Base-by-base conservation (phyloP, 345 rosid genomes). In the Turritis glabra region DNA sequence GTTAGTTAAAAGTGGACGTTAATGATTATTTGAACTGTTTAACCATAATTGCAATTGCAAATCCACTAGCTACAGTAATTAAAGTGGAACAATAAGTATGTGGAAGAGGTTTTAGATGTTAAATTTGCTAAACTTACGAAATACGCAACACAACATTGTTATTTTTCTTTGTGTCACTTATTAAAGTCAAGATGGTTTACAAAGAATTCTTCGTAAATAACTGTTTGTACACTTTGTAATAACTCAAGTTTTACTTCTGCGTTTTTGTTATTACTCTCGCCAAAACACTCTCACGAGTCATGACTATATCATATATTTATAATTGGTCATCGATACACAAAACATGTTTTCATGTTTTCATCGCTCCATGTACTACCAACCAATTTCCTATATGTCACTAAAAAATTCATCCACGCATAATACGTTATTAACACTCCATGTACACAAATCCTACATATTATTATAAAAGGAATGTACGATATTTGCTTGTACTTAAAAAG, bases 401-500 rank as follows among this genome's bases (percentile, higher is more conserved):
- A 54, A 55, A 54, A 27, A 3, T 32, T 26, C n/a, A 51, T 22
- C 19, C 18, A 25, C 11, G 5, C 59, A 27, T 2, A 43, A 5
- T 23, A 38, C 50, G 43, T 10, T 23, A 15, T 40, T 17, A 63
- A n/a, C n/a, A n/a, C n/a, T n/a, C n/a, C n/a, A n/a, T n/a, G n/a
- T n/a, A 18, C 47, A 71, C n/a, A 25, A 25, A 32, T 15, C 25
- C 5, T 35, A 5, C 30, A 3, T 30, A 8, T 47, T 26, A 40
- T 21, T 30, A 11, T 62, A 35, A 9, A 62, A 52, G 54, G 13
- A 18, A 19, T 7, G 54, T 56, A 64, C 37, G 29, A 65, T 56
- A 65, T 25, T 23, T 56, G 72, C 40, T 55, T 65, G 65, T 43
- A 25, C 77, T 74, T 8, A 19, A 23, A 58, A 46, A 46, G 58